Base-by-base conservation (phyloP, 78 protist genomes). In the Dictyostelium intermedium region DNA sequence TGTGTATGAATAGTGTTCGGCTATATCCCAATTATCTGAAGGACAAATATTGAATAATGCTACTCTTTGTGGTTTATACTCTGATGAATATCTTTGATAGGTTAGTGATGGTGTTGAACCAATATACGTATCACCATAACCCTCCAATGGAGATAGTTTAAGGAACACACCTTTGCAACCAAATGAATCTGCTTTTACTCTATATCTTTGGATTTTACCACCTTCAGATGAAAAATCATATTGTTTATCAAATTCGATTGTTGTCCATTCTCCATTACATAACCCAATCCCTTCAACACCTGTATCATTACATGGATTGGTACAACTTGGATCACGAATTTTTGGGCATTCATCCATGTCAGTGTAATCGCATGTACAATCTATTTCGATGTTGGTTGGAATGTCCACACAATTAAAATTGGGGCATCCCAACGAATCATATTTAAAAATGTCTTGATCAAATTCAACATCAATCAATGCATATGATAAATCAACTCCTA, bases 321-420 rank as follows among this genome's bases (percentile, higher is more conserved):
- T 34, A 45, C 94, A 80, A 25, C 43, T 18, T 47, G 87, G 60
- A 2, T 14, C 32, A 2, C 61, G 39, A 4, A 9, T 10, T 63
- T 77, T 16, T 61, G 82, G 82, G 81, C 94, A 89, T 6, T 61
- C 39, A 5, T 18, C 2, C 8, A 41, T 35, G 69, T 69, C 32
- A 0, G 94, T 89, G 50, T 89, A 89, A 30, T 89, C 94, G 32
- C 94, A 89, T 25, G 87, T 34, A 35, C 94, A 89, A 34, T 72
- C 79, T 0, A 32, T 32, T 5, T 27, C 8, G 2, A 0, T 34
- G 3, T 27, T 14, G 1, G 1, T 34, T 32, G 79, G 45, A 4
- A 34, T 30, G 14, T 25, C 47, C 5, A 45, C 13, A 63, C 93
- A 87, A 34, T 82, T 87, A 70, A 20, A 63, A 35, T 89, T 66